Evolutionary conservation across 495 filamentous ascomycete genomes (phyloP).

Genomic region (Podospora comata): DNA sequence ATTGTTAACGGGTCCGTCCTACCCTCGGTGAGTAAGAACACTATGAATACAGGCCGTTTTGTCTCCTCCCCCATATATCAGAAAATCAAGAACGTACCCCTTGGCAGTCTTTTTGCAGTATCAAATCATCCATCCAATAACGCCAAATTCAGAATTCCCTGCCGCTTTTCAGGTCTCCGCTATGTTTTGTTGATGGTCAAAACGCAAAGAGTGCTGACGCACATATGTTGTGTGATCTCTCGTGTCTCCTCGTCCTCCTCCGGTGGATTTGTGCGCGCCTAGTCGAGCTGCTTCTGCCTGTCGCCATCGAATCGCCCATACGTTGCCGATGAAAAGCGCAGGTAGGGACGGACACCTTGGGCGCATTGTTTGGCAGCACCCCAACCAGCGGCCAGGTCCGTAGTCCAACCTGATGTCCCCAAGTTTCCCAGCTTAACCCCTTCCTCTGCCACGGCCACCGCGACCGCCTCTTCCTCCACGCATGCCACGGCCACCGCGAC

Average conservation of each 20-base stretch:
- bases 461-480: conserved; percentile 52
- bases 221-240: not conserved
- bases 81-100: not conserved
- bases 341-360: not conserved
- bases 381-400: not conserved
- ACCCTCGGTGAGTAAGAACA: not conserved
- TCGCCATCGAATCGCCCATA: not conserved
- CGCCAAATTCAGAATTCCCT: not conserved
- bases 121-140: not conserved
- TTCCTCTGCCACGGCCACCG: conserved; percentile 24
- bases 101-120: conserved; percentile 6
- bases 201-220: not conserved
- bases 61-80: conserved; percentile 9
- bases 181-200: not conserved
- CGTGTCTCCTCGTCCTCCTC: not conserved
- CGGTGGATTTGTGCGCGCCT: not conserved
- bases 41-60: not conserved
- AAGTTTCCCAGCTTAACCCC: conserved; percentile 17
- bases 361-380: not conserved
- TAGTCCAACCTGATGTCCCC: conserved; percentile 10
- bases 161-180: not conserved
- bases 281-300: not conserved
- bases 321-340: not conserved
- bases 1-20: conserved; percentile 9
- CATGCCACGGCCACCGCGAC: conserved; percentile 58